Conservation (phyloP, 805 yeast genomes). For the Teunomyces kruisii region DNA sequence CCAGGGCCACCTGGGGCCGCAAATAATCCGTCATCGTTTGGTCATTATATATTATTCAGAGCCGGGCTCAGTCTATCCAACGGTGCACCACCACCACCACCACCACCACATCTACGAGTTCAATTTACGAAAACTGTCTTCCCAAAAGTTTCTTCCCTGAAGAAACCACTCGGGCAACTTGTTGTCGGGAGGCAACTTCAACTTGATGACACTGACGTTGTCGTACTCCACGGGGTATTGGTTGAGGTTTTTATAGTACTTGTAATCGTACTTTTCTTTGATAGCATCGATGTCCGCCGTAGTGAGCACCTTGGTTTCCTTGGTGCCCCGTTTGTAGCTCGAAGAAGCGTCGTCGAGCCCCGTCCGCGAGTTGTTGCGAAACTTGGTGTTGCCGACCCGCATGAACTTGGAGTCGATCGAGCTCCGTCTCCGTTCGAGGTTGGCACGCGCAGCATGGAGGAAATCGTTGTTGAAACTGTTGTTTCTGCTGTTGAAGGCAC, state of each 20-base stretch:
- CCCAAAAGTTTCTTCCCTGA: slow-evolving; percentile 66
- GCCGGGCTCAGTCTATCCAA: background rate
- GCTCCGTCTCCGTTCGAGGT: slow-evolving; percentile 27
- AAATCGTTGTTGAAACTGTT: slow-evolving; percentile 18
- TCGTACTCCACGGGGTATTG: slow-evolving; percentile 30
- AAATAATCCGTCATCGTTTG: slow-evolving; percentile 3
- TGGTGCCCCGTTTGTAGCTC: background rate
- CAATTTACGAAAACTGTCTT: slow-evolving; percentile 30
- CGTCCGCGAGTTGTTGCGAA: slow-evolving; percentile 11
- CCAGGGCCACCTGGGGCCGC: slow-evolving; percentile 27
- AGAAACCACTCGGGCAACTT: slow-evolving; percentile 77
- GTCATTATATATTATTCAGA: background rate
- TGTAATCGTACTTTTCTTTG: slow-evolving; percentile 27
- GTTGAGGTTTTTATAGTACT: slow-evolving; percentile 43
- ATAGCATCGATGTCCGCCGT: slow-evolving; percentile 11
- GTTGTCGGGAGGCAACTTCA: slow-evolving; percentile 60
- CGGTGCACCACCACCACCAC: background rate
- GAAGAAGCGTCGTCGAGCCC: slow-evolving; percentile 9
- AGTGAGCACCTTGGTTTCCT: slow-evolving; percentile 9
- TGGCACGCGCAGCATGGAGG: slow-evolving; percentile 17
- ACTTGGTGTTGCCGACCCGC: slow-evolving; percentile 13
- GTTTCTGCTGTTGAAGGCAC: slow-evolving; percentile 16
- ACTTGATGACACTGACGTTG: slow-evolving; percentile 38
- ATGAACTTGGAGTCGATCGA: slow-evolving; percentile 34
- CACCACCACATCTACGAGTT: slow-evolving; percentile 2